Base-by-base conservation (phyloP, 2,329 filamentous ascomycete species). In the Ophioceras dolichostomum region DNA sequence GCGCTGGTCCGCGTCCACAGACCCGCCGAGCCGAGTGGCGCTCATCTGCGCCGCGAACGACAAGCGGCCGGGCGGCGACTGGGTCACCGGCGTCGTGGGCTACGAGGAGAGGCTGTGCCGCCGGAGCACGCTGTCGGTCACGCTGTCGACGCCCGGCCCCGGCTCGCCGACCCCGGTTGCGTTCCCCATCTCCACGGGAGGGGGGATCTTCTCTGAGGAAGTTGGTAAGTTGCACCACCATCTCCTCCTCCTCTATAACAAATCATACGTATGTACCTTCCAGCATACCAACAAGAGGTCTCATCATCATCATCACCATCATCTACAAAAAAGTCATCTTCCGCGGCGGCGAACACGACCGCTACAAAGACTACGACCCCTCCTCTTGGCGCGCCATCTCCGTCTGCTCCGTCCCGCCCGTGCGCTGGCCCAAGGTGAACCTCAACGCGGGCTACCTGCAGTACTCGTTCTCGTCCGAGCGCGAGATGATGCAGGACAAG, bases 1-100 rank as follows among this genome's bases (percentile, higher is more conserved):
- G 24, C 62, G 69, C 40, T 82, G 77, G 68, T 18, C 16, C 13
- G 18, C 19, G 18, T 54, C 56, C 10, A 45, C 45, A 18, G 45
- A 51, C 17, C 38, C 46, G 31, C 65, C 68, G 34, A 60, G 56
- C 20, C 55, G 60, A 3, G 68, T 83, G 39, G 76, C 79, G 1
- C 77, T 84, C 41, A 73, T 85, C 43, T 84, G 80, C 46, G 72
- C 76, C 39, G 83, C 83, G 34, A 84, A 87, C 57, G 82, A 87
- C 53, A 82, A 79, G 51, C 68, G 79, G 27, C 70, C 82, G 1
- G 83, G 83, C 9, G 83, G 83, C n/a, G 81, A 87, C 52, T 88
- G 83, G 83, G 81, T 86, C 38, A 55, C 64, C 26, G 71, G 70
- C 9, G 60, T 71, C 10, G 65, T 72, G 46, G 74, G 74, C 22